Conservation (phyloP, 2,329 filamentous ascomycete genomes). For the Dothistroma pini region DNA sequence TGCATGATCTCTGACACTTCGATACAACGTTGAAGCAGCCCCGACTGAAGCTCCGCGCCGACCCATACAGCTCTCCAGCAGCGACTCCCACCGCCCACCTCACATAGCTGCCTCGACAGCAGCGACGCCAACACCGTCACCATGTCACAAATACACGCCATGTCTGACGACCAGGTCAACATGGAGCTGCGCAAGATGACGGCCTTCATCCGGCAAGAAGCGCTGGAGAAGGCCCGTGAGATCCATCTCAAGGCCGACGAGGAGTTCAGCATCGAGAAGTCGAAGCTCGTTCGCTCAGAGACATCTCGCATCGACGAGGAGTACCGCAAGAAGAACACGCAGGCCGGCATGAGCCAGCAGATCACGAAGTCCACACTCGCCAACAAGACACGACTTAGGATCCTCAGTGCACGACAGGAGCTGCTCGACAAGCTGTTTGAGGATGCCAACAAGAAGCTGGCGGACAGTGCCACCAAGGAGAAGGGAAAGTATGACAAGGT, state of each 20-base stretch:
- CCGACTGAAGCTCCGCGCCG: not conserved
- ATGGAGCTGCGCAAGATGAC: conserved; percentile 99
- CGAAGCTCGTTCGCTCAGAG: conserved; percentile 95
- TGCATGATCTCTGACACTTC: not conserved
- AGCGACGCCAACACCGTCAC: conserved; percentile 38
- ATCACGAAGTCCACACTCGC: conserved; percentile 93
- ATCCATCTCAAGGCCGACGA: conserved; percentile 98
- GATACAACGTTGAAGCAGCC: too few species aligned
- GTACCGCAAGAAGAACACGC: conserved; percentile 99
- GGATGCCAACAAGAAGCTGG: conserved; percentile 68
- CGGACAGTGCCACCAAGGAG: conserved; percentile 56
- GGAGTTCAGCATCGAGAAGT: conserved; percentile 98
- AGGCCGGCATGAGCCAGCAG: conserved; percentile 97
- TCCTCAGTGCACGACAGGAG: conserved; percentile 83
- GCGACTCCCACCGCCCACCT: not conserved
- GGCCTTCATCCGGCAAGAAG: conserved; percentile 99
- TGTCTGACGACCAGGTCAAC: conserved; percentile 97
- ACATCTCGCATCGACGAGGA: conserved; percentile 84
- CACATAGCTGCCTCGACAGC: conserved; percentile 12
- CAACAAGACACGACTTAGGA: conserved; percentile 91
- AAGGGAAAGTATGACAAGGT: conserved; percentile 69
- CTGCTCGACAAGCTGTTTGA: conserved; percentile 89
- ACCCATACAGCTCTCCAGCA: not conserved
- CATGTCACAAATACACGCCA: conserved; percentile 90
- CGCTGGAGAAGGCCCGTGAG: conserved; percentile 92